Percentiles rank a stretch among this genome's conserved stretches.
These are phyloP conservation scores for Aspergillus vadensis DNA, from an alignment of 2,329 filamentous ascomycete species.

Conservation along the genomic window DNA sequence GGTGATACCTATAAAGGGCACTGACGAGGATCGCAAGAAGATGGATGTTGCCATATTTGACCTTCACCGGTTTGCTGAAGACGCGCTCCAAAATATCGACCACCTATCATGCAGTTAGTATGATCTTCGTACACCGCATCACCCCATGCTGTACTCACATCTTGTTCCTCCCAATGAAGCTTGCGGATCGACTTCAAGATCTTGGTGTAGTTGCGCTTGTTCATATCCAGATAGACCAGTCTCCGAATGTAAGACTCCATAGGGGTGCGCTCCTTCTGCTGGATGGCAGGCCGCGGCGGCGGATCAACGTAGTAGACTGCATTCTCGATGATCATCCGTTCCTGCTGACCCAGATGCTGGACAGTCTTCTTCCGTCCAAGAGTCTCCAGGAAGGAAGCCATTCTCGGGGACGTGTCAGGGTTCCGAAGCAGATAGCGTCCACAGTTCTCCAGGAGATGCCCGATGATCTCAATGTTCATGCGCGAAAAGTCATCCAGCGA, in stretches of 20 bases:
- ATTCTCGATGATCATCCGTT: conserved; percentile 98
- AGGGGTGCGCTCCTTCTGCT: conserved; percentile 93
- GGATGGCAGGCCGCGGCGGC: conserved; percentile 86
- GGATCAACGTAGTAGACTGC: conserved; percentile 98
- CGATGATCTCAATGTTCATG: conserved; percentile 99
- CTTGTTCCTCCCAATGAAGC: conserved; percentile 94
- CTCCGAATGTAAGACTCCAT: conserved; percentile 92
- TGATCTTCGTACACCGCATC: neutral
- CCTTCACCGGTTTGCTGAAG: conserved; percentile 93
- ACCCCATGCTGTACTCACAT: conserved; percentile 53
- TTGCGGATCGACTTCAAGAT: conserved; percentile 92
- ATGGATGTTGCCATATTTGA: conserved; percentile 97
- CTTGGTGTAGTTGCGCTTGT: conserved; percentile 89
- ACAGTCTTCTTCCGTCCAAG: conserved; percentile 94
- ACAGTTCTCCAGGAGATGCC: conserved; percentile 93
- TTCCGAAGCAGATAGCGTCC: conserved; percentile 91
- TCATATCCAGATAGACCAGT: conserved; percentile 89
- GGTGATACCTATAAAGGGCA: conserved; percentile 87
- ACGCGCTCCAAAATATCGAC: conserved; percentile 81
- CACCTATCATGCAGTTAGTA: conserved; percentile 50
- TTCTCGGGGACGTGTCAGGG: conserved; percentile 86
- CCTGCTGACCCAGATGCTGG: conserved; percentile 91
- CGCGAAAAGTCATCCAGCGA: conserved; percentile 95
- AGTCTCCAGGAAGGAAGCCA: conserved; percentile 92
- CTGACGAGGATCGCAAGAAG: conserved; percentile 86